Evolutionary conservation across 1,284 basidiomycete genomes (phyloP), one percentile per base, ranked within the genome.

Genomic region (Wolfiporia cocos): DNA sequence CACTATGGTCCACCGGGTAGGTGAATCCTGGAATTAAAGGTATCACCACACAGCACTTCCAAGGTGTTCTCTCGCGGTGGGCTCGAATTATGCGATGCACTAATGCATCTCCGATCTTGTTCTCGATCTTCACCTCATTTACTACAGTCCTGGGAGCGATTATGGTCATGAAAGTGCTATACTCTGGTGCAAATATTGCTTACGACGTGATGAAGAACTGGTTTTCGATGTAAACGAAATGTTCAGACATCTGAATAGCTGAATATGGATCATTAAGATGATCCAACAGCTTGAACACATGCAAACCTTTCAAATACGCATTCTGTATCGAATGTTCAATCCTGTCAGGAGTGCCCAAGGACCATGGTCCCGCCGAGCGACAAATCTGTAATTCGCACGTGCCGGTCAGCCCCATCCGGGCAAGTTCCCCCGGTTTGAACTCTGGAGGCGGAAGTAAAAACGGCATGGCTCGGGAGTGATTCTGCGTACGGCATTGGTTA

Each of bases 341-440:
- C 54, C 78, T 83, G 45, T 81, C 82, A 11, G 81, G 73, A 2
- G 93, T 98, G 2, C 94, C 95, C 64, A 99, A 73, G 2, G 92
- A 96, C 95, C 95, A 99, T 0, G 92, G 92, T 0, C 94, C 94
- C 17, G 89, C 88, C 9, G 92, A 95, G 14, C 95, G 82, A 65
- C 92, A 96, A 51, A 99, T 92, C 62, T 99, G 95, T 55, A 97
- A 75, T 63, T 99, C 96, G 59, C 94, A 97, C 0, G 95, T 98
- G 11, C 96, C 95, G 3, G 89, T 92, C 33, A 99, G 73, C 21
- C 91, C 88, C 65, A 90, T 74, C 36, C 82, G 75, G 20, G 79
- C 68, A 14, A 99, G 72, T 56, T 99, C 92, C 9, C 78, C 74
- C 3, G 85, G 76, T 50, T 76, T 90, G 61, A 94, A 98, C 61